Percentiles rank a stretch among this genome's conserved stretches.
These are phyloP conservation scores for Xylaria curta DNA, from an alignment of 495 filamentous ascomycete species.

Conservation along the genomic window DNA sequence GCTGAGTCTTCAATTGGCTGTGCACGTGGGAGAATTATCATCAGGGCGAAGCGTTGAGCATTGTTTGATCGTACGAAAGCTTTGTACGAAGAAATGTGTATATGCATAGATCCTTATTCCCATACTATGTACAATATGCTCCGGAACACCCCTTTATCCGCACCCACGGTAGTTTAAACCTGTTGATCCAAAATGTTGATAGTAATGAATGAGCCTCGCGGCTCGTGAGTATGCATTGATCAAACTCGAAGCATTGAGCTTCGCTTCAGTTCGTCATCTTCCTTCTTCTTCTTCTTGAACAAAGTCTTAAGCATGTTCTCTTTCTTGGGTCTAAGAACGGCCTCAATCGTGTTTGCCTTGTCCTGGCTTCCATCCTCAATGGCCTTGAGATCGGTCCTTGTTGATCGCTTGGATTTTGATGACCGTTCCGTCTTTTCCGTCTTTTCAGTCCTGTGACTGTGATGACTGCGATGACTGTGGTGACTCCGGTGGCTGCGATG, in stretches of 20 bases:
- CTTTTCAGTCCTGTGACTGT: conserved; percentile 41
- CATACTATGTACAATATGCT: conserved; percentile 12
- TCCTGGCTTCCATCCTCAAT: conserved; percentile 43
- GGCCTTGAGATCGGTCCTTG: conserved; percentile 37
- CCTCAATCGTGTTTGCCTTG: conserved; percentile 41
- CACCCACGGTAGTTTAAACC: background rate
- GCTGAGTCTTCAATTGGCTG: background rate
- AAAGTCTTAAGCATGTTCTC: conserved; percentile 58
- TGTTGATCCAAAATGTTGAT: background rate
- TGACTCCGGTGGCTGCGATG: conserved; percentile 36
- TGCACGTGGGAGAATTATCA: background rate
- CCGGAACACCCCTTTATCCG: conserved; percentile 11
- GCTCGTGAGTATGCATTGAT: background rate
- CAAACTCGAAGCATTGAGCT: conserved; percentile 28
- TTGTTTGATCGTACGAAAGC: background rate
- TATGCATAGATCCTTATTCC: conserved; percentile 3
- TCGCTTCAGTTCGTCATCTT: conserved; percentile 45
- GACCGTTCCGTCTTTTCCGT: conserved; percentile 37
- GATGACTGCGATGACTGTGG: conserved; percentile 38
- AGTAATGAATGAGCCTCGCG: background rate
- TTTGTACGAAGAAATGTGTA: background rate
- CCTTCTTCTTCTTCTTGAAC: conserved; percentile 58
- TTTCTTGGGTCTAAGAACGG: conserved; percentile 47
- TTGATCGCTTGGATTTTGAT: conserved; percentile 38
- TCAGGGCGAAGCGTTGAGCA: background rate